phyloP scores from a whole-genome alignment of 2,329 filamentous ascomycete genomes.

The Diplodia scrobiculata region DNA sequence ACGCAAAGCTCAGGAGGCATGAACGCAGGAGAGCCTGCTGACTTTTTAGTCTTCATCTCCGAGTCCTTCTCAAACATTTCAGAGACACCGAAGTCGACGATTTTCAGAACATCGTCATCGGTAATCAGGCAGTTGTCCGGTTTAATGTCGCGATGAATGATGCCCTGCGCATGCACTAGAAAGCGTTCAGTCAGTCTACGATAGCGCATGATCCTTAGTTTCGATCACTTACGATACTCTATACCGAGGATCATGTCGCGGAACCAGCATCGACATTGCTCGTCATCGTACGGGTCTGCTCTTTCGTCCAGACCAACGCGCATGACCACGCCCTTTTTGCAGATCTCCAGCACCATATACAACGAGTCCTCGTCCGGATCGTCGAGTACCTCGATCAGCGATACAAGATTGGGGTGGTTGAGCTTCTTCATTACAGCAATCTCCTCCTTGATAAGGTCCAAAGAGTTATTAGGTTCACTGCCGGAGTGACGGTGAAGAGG shows the following conservation, averaged over 20 bases:
- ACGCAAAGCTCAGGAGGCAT: slow-evolving; percentile 90
- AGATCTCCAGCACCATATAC: slow-evolving; percentile 99
- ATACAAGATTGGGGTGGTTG: slow-evolving; percentile 90
- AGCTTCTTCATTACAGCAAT: slow-evolving; percentile 99
- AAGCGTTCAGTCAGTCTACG: neutral
- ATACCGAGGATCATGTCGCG: slow-evolving; percentile 92
- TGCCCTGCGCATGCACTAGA: slow-evolving; percentile 84
- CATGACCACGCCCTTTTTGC: slow-evolving; percentile 97
- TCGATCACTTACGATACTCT: slow-evolving; percentile 71
- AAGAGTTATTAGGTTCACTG: slow-evolving; percentile 64
- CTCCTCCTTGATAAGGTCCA: slow-evolving; percentile 90
- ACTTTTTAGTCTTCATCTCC: slow-evolving; percentile 89
- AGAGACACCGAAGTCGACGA: slow-evolving; percentile 98
- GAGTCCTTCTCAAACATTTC: slow-evolving; percentile 93
- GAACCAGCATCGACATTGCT: slow-evolving; percentile 87
- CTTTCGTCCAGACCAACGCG: slow-evolving; percentile 84
- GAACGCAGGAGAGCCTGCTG: slow-evolving; percentile 91
- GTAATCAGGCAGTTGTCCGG: slow-evolving; percentile 93
- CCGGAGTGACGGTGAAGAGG: slow-evolving; percentile 63
- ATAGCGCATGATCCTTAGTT: neutral
- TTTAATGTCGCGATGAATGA: slow-evolving; percentile 96
- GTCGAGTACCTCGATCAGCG: slow-evolving; percentile 89
- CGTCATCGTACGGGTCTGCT: slow-evolving; percentile 78
- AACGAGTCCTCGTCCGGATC: slow-evolving; percentile 93
- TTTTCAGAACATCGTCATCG: slow-evolving; percentile 88